These are phyloP conservation scores for Candolleomyces efflorescens DNA, from an alignment of 768 basidiomycete genomes.

Conservation along the genomic window DNA sequence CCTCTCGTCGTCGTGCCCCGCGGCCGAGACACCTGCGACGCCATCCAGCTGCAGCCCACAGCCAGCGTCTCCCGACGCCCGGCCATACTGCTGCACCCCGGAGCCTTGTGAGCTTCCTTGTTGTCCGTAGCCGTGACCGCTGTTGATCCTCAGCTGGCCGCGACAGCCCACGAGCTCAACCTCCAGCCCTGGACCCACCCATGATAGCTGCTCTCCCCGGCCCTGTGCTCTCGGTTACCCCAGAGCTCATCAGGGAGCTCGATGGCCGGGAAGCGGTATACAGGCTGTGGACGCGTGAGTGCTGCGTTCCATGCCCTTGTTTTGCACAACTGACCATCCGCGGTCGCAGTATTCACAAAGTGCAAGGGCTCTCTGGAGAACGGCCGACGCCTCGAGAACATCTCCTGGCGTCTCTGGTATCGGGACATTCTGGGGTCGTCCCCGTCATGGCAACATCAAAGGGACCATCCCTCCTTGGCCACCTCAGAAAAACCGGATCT, in stretches of 20 bases:
- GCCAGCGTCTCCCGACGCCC: neutral
- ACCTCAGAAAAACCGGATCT: conserved; percentile 1
- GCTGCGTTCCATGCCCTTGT: neutral
- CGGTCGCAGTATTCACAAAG: conserved; percentile 73
- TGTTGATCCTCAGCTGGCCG: too few species aligned
- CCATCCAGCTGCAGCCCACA: neutral
- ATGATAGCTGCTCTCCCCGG: conserved; percentile 54
- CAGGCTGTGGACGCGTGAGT: conserved; percentile 66
- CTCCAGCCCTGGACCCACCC: neutral
- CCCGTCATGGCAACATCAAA: conserved; percentile 17
- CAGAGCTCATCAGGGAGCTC: conserved; percentile 63
- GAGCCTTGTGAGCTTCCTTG: too few species aligned
- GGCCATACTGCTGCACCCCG: neutral
- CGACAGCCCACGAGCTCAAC: too few species aligned
- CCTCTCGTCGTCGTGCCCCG: conserved; percentile 1
- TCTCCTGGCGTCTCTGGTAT: conserved; percentile 84
- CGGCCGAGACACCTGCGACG: neutral
- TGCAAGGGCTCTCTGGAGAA: conserved; percentile 77
- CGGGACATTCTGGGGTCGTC: conserved; percentile 47
- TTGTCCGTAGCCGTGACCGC: too few species aligned
- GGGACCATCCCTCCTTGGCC: too few species aligned
- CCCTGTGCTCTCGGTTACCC: conserved; percentile 63
- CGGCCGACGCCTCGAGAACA: conserved; percentile 81
- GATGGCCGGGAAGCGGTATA: conserved; percentile 65
- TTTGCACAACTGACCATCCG: neutral